Evolutionary conservation across 23 red algal genomes (phyloP).

Genomic region (Chondrus crispus): DNA sequence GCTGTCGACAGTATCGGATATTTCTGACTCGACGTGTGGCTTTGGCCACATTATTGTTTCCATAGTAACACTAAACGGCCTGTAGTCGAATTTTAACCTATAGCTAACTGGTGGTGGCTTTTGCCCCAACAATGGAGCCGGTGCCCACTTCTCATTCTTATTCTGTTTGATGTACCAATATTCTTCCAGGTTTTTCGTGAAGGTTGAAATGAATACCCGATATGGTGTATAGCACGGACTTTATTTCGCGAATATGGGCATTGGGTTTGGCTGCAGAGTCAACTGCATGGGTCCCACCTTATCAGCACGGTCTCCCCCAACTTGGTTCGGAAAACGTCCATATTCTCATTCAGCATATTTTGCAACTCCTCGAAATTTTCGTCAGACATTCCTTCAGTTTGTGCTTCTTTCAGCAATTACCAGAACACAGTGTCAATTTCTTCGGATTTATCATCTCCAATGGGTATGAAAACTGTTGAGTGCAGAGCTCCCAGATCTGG

Average conservation of each 20-base stretch:
- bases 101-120: constrained; percentile 2
- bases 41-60: background rate
- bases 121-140: constrained; percentile 5
- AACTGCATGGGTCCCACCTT: background rate
- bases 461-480: too few relatives aligned
- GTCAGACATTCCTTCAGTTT: background rate
- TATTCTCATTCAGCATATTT: background rate
- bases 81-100: constrained; percentile 1
- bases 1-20: background rate
- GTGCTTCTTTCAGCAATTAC: background rate
- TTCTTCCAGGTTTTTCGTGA: background rate
- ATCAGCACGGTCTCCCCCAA: background rate
- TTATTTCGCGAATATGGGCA: background rate
- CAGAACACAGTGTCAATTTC: too few relatives aligned
- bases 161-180: background rate
- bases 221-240: background rate
- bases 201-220: background rate
- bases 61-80: background rate
- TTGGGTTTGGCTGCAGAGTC: background rate
- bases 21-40: background rate
- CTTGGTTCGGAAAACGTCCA: constrained; percentile 2
- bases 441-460: too few relatives aligned
- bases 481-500: too few relatives aligned
- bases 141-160: background rate
- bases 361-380: background rate